Base-by-base conservation (phyloP, 495 filamentous ascomycete species). In the Podospora conica region DNA sequence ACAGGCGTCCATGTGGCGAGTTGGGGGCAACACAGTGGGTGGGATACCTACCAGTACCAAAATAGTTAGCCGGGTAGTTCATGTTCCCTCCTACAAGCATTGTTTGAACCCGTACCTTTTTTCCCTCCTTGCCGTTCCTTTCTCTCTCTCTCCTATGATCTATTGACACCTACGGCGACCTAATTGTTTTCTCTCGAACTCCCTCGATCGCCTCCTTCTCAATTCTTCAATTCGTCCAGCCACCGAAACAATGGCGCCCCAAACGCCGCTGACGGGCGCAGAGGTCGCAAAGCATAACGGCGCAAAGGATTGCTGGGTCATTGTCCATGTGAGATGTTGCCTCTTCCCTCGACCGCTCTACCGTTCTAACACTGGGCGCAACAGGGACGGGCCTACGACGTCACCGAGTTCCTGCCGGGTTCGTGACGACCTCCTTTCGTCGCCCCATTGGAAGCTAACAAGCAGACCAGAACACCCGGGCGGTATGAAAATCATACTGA, bases 291-390 rank as follows among this genome's bases (percentile, higher is more conserved):
- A 88, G 75, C 91, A 95, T 72, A 86, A 85, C 74, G 85, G 73
- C 54, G 78, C 80, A 61, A 82, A 90, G 67, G 88, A 87, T 23
- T 93, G 90, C 74, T 95, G 91, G 91, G 86, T 93, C 10, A 90
- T 90, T 58, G 82, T 94, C 61, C 89, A 92, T 75, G 87, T 72
- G 77, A 76, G 77, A 60, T 12, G 3, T 12, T 27, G 29, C 15
- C 22, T 58, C 15, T 18, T 2, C 40, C 5, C 40, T n/a, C 40
- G 29, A 18, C 11, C 21, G 6, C 12, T 25, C 33, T 24, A 1
- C 54, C 15, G 25, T 62, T 53, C 27, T 40, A 24, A 22, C 20
- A 40, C 21, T 33, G 10, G 9, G 2, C n/a, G 9, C 10, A n/a
- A 24, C 62, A 78, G 72, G 78, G 79, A 55, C 80, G 82, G 72